A percentile compares a stretch with the other conserved stretches of the same genome.
Evolutionary conservation across 345 rosid species (phyloP).

Genomic region (Euphorbia pulcherrima): DNA sequence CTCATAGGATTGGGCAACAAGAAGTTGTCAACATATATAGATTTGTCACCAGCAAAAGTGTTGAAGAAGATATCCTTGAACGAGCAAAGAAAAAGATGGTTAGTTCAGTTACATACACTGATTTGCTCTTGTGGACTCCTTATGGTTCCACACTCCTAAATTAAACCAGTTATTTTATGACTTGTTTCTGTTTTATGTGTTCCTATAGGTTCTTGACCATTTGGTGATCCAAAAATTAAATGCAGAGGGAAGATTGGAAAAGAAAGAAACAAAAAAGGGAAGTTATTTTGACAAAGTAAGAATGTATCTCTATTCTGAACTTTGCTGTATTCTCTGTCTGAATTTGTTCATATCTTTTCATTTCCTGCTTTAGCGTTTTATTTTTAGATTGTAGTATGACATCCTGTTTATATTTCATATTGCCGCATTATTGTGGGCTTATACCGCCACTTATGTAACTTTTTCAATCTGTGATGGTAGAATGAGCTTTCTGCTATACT

Average conservation of each 20-base stretch:
- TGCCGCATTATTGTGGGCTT: not conserved
- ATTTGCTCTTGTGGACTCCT: not conserved
- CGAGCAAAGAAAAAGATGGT: slow-evolving; percentile 99
- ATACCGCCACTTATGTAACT: not conserved
- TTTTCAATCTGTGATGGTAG: slow-evolving; percentile 35
- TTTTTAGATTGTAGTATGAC: not conserved
- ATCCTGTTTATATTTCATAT: not conserved
- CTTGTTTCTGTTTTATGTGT: slow-evolving; percentile 19
- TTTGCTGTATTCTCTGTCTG: not conserved
- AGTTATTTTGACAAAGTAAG: slow-evolving; percentile 88
- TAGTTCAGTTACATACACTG: slow-evolving; percentile 4
- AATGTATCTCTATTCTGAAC: not conserved
- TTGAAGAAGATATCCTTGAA: slow-evolving; percentile 97
- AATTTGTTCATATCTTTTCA: not conserved
- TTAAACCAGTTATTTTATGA: not conserved
- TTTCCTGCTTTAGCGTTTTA: not conserved
- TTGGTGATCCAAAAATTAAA: slow-evolving; percentile 96
- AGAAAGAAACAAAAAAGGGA: slow-evolving; percentile 94
- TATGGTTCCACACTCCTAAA: not conserved
- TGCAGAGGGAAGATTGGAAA: slow-evolving; percentile 99
- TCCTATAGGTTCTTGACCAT: slow-evolving; percentile 87
- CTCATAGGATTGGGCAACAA: slow-evolving; percentile 99
- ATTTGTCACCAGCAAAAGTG: slow-evolving; percentile 98
- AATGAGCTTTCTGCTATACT: slow-evolving; percentile 96
- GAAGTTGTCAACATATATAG: slow-evolving; percentile 97